These are phyloP conservation scores for Ochromonas danica DNA, from an alignment of 108 stramenopile species.

Conservation along the genomic window DNA sequence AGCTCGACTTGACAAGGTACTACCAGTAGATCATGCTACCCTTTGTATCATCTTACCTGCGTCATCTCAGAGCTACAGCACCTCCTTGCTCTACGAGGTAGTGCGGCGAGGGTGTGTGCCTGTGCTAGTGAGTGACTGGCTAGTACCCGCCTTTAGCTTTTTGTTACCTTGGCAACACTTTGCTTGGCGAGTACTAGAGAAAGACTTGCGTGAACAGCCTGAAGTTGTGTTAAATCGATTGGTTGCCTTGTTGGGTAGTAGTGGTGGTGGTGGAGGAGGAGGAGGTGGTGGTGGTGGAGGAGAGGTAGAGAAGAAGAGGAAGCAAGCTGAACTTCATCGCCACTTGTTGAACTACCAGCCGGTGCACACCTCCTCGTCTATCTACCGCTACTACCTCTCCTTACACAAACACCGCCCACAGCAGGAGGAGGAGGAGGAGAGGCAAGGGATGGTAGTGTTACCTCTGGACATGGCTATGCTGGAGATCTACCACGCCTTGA, in stretches of 20 bases:
- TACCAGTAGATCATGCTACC: no score
- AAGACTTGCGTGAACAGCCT: neutral
- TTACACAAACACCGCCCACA: no score
- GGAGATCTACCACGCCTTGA: no score
- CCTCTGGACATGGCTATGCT: no score
- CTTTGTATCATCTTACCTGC: no score
- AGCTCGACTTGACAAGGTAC: no score
- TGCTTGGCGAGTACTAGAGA: neutral
- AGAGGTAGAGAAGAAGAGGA: neutral
- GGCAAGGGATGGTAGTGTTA: no score
- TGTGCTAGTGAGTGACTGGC: constrained; percentile 12
- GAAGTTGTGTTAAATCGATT: constrained; percentile 2
- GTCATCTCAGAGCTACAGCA: no score
- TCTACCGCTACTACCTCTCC: no score
- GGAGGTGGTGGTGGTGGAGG: neutral
- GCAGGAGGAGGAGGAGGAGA: no score
- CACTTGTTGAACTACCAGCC: neutral
- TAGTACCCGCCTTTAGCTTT: neutral
- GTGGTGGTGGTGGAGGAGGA: neutral
- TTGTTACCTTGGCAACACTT: neutral
- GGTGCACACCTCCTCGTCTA: neutral
- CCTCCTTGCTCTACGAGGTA: constrained; percentile 8
- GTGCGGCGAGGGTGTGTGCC: neutral
- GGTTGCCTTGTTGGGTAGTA: neutral
- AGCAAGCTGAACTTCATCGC: neutral